These are phyloP conservation scores for Wickerhamomyces ciferrii DNA, from an alignment of 805 yeast species.

Conservation along the genomic window DNA sequence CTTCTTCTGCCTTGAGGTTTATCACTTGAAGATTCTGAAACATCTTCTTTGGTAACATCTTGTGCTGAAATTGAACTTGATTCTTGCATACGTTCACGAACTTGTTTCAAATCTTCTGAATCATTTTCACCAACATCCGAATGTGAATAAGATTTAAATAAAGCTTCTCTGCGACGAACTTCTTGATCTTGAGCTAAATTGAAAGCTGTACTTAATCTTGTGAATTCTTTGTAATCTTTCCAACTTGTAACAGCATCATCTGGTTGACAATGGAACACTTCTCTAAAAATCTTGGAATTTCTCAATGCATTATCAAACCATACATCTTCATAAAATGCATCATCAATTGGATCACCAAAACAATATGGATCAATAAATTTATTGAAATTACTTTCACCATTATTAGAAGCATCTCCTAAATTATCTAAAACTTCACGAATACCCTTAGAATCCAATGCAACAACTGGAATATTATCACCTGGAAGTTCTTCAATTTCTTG, in stretches of 20 bases:
- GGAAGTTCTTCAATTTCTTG: conserved; percentile 16
- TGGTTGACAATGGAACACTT: conserved; percentile 92
- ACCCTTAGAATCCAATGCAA: conserved; percentile 38
- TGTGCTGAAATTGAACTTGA: neutral
- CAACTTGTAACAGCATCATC: conserved; percentile 88
- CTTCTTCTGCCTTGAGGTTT: conserved; percentile 6
- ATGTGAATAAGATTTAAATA: conserved; percentile 1
- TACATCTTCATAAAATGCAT: conserved; percentile 76
- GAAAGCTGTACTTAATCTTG: conserved; percentile 58
- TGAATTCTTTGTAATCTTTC: conserved; percentile 78
- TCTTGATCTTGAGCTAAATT: conserved; percentile 25
- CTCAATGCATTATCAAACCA: conserved; percentile 83
- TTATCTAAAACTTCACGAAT: conserved; percentile 33
- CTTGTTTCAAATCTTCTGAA: neutral
- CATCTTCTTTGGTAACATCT: neutral
- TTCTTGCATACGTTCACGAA: neutral
- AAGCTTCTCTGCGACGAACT: conserved; percentile 8
- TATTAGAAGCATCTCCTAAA: conserved; percentile 29
- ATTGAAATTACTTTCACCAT: conserved; percentile 23
- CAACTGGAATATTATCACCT: conserved; percentile 30
- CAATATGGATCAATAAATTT: conserved; percentile 79
- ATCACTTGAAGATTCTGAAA: conserved; percentile 5
- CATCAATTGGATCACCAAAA: conserved; percentile 82
- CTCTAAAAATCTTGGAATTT: conserved; percentile 75
- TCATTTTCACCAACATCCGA: neutral